Evolutionary conservation across 352 stramenopile species (phyloP).

Genomic region (Globisporangium barbulae): DNA sequence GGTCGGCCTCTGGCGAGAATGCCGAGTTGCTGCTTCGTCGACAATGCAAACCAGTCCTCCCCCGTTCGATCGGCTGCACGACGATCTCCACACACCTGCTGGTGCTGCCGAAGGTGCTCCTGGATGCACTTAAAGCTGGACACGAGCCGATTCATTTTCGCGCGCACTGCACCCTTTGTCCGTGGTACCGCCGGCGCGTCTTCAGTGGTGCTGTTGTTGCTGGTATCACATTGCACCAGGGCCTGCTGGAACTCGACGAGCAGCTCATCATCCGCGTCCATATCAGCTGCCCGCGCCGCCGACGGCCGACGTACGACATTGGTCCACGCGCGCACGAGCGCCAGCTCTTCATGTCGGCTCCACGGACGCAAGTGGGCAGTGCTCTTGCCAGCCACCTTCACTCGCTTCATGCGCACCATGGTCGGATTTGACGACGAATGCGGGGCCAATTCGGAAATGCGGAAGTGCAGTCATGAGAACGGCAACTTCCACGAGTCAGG

Average conservation of each 20-base stretch:
- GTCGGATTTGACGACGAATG: background rate
- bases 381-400: background rate
- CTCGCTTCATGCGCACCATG: background rate
- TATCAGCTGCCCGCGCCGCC: background rate
- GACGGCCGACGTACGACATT: background rate
- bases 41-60: background rate
- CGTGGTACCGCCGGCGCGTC: background rate
- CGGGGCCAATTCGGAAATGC: background rate
- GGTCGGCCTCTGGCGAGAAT: background rate
- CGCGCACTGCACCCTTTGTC: background rate
- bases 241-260: conserved; percentile 2
- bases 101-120: background rate
- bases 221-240: background rate
- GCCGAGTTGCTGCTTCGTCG: background rate
- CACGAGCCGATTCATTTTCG: background rate
- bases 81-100: background rate
- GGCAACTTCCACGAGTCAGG: background rate
- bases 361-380: background rate
- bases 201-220: too few species aligned
- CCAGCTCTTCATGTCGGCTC: background rate
- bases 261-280: background rate
- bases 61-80: background rate
- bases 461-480: background rate
- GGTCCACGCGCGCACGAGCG: background rate
- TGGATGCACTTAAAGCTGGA: conserved; percentile 1